Base-by-base conservation (phyloP, 2,329 filamentous ascomycete species). In the Penicillium brasilianum region DNA sequence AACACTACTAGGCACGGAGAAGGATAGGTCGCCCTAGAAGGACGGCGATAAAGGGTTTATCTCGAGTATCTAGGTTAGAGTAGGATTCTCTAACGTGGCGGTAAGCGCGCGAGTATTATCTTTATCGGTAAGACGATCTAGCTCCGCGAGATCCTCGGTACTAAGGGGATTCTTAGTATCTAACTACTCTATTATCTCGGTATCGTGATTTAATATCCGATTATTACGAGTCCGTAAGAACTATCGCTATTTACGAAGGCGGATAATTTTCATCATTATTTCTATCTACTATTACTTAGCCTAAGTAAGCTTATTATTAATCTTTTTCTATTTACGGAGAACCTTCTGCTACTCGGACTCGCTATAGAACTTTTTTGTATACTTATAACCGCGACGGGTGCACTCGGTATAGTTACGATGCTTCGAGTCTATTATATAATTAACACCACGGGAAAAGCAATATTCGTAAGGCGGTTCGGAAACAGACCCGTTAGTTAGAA, bases 121-220 rank as follows among this genome's bases (percentile, higher is more conserved):
- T 1, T 2, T 3, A 14, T 36, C 7, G 5, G n/a, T 6, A 1
- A 52, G 32, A 37, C 4, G 4, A 20, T 52, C 32, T 25, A 52
- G 32, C 49, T 52, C n/a, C 4, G 13, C 8, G 25, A 52, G 32
- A 20, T 52, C 32, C 20, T 37, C 25, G 22, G 28, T 37, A 52
- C n/a, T 37, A 14, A 13, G 18, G 39, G 30, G 49, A 36, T 52
- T 8, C 16, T 32, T 18, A n/a, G 25, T 20, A 13, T 37, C 32
- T 52, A 52, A 37, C 49, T 52, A 6, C n/a, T 32, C 44, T 49
- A 49, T 49, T 49, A 49, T 49, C 5, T 50, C 18, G 3, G 30
- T 30, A 49, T 50, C 46, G 30, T 50, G 20, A 50, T 32, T 13
- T 50, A 50, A 50, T 32, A 50, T 50, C 46, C 10, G 16, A 36